Conservation (phyloP, 2,329 filamentous ascomycete species). For the Ceratocystis alfenasii region DNA sequence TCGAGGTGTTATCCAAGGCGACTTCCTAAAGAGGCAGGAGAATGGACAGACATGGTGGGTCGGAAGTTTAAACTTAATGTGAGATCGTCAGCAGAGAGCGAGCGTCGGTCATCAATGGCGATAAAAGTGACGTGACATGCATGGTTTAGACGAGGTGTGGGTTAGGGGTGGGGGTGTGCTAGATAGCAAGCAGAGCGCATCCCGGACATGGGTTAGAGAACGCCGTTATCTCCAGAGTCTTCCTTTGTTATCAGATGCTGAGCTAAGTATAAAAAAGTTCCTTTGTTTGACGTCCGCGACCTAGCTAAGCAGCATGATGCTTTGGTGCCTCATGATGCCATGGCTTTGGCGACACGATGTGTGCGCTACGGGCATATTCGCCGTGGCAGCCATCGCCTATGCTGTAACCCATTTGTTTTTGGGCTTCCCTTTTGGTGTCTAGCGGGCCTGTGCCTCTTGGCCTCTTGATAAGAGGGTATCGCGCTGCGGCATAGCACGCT, state of each 20-base stretch:
- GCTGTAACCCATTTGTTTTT: background rate
- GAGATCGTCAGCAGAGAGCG: background rate
- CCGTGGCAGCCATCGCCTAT: background rate
- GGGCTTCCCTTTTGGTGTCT: background rate
- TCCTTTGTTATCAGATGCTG: background rate
- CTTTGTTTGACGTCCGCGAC: background rate
- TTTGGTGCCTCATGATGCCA: background rate
- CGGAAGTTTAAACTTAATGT: constrained; percentile 1
- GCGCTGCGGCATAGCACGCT: background rate
- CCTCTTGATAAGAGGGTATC: background rate
- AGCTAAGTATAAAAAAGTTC: background rate
- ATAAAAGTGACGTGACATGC: background rate
- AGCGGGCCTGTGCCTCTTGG: background rate
- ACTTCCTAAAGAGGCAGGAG: constrained; percentile 22
- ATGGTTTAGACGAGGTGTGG: background rate
- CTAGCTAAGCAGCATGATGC: background rate
- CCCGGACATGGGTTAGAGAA: background rate
- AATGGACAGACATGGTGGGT: background rate
- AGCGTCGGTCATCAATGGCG: too few species aligned
- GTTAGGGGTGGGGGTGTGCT: background rate
- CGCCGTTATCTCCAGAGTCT: background rate
- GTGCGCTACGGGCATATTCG: background rate
- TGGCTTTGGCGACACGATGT: background rate
- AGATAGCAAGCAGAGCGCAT: background rate
- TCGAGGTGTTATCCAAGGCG: background rate